Conservation (phyloP, 768 basidiomycete species). For the Lactarius tabidus region DNA sequence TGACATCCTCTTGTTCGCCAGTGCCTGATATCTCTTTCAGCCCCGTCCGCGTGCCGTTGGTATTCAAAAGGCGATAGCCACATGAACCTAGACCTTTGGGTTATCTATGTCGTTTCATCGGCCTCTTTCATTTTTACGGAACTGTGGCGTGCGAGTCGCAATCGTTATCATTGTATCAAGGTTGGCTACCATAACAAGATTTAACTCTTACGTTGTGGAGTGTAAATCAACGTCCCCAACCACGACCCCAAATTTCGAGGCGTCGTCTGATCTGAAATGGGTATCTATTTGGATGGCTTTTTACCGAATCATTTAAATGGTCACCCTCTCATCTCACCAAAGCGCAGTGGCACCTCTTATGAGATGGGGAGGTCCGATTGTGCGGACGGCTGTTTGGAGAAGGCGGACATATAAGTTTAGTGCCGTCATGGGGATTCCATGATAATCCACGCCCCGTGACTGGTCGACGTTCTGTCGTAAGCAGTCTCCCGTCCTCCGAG, state of each 20-base stretch:
- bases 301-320: too few species aligned
- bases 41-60: constrained; percentile 22
- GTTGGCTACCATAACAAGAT: background rate
- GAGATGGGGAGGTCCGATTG: too few species aligned
- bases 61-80: constrained; percentile 21
- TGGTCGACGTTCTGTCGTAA: background rate
- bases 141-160: background rate
- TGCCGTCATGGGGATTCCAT: background rate
- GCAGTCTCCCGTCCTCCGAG: too few species aligned
- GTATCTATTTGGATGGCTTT: background rate
- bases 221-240: background rate
- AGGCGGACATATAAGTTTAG: too few species aligned
- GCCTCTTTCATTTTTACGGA: background rate
- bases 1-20: too few species aligned
- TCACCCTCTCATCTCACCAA: too few species aligned
- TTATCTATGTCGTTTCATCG: background rate
- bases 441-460: background rate
- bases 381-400: too few species aligned
- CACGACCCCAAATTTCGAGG: background rate
- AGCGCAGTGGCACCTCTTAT: too few species aligned
- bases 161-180: background rate
- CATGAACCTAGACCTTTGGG: background rate
- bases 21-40: constrained; percentile 2
- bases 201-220: background rate
- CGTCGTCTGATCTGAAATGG: background rate